Conservation (phyloP, 768 basidiomycete genomes). For the Termitomyces sp. region DNA sequence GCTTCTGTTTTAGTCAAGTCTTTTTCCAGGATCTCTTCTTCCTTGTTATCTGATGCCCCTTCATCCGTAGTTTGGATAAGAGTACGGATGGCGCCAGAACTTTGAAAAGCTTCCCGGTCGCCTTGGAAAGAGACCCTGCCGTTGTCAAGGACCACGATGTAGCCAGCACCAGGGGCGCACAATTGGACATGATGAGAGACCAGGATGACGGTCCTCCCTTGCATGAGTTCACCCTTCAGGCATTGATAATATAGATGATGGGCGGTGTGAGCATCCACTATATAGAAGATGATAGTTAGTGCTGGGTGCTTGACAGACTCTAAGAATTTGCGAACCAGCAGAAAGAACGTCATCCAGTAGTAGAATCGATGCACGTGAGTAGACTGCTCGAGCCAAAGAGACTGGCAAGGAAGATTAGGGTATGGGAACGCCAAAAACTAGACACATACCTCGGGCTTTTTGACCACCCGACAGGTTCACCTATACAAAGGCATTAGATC, state of each 20-base stretch:
- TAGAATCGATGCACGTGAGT: conserved; percentile 79
- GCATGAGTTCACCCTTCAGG: conserved; percentile 77
- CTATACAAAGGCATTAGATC: conserved; percentile 15
- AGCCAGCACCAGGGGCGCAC: conserved; percentile 72
- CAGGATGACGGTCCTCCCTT: conserved; percentile 79
- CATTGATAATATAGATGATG: conserved; percentile 83
- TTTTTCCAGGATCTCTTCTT: conserved; percentile 34
- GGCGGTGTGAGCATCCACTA: conserved; percentile 91
- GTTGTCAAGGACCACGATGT: conserved; percentile 80
- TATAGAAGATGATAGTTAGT: conserved; percentile 3
- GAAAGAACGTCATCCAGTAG: conserved; percentile 81
- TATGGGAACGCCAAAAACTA: not conserved
- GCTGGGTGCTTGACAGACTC: not conserved
- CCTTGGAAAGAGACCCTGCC: conserved; percentile 79
- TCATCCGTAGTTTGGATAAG: conserved; percentile 55
- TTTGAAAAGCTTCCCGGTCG: conserved; percentile 53
- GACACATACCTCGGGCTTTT: conserved; percentile 54
- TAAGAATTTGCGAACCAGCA: conserved; percentile 34
- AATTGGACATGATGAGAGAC: conserved; percentile 96
- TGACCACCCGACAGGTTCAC: conserved; percentile 57
- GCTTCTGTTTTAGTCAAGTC: conserved; percentile 1
- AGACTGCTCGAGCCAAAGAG: conserved; percentile 80
- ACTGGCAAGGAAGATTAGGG: conserved; percentile 29
- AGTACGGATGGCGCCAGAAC: conserved; percentile 59
- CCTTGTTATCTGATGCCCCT: conserved; percentile 23